A percentile compares a stretch with the other conserved stretches of the same genome.
These are phyloP conservation scores for Phytophthora multivora DNA, from an alignment of 352 stramenopile species.

Conservation along the genomic window DNA sequence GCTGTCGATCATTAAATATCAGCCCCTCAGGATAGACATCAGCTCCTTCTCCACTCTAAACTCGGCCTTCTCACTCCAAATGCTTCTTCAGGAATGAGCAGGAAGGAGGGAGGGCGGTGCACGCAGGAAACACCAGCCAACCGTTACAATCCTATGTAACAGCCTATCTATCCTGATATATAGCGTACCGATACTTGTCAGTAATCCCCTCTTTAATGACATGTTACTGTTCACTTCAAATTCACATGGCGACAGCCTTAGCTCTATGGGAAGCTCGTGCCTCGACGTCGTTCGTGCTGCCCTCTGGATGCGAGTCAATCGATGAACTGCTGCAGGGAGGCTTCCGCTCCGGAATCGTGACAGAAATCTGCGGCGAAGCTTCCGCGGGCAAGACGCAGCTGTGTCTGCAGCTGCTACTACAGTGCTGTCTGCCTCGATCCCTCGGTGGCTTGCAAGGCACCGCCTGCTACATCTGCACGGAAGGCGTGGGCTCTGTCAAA, in stretches of 20 bases:
- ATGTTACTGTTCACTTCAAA: conserved; percentile 7
- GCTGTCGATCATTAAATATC: conserved; percentile 77
- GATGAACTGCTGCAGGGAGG: conserved; percentile 63
- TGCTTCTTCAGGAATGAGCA: conserved; percentile 25
- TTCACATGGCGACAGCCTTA: conserved; percentile 39
- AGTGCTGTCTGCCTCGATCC: conserved; percentile 53
- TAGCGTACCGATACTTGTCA: neutral
- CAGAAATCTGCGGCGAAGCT: conserved; percentile 77
- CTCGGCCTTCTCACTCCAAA: neutral
- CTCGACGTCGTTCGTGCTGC: conserved; percentile 37
- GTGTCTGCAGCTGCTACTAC: conserved; percentile 75
- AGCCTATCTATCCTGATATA: neutral
- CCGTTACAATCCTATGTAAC: conserved; percentile 9
- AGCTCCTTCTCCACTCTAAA: conserved; percentile 46
- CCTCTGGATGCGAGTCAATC: conserved; percentile 61
- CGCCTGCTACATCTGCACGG: conserved; percentile 83
- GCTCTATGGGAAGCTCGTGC: conserved; percentile 44
- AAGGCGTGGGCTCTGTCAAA: conserved; percentile 75
- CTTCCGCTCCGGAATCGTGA: conserved; percentile 70
- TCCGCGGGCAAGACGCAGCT: conserved; percentile 83
- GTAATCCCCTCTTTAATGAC: conserved; percentile 12
- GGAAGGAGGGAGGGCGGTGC: neutral
- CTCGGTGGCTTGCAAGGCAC: conserved; percentile 62
- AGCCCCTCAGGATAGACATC: conserved; percentile 89
- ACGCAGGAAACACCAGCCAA: conserved; percentile 13